Evolutionary conservation across 2,329 filamentous ascomycete genomes (phyloP).

Genomic region (Emericellopsis cladophorae): DNA sequence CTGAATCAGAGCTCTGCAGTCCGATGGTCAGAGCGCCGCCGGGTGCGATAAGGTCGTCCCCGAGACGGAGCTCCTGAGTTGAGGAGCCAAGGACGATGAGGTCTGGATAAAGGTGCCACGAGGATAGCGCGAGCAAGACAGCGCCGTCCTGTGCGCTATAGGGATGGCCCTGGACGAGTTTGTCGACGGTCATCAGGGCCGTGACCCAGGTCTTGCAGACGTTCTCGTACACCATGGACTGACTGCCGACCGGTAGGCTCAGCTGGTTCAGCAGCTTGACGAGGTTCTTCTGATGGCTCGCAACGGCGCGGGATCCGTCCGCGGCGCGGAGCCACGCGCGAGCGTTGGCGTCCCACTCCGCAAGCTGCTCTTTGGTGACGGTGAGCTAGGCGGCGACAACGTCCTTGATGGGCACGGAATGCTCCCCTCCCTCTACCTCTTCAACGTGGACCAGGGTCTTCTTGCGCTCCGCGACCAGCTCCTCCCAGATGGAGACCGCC

Average conservation of each 20-base stretch:
- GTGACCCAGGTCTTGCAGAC: slow-evolving; percentile 1
- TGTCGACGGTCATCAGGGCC: not conserved
- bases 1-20: not conserved
- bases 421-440: not conserved
- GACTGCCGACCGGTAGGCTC: not conserved
- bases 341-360: slow-evolving; percentile 22
- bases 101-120: slow-evolving; percentile 2
- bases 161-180: not conserved
- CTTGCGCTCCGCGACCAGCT: slow-evolving; percentile 10
- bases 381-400: slow-evolving; percentile 5
- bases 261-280: not conserved
- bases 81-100: not conserved
- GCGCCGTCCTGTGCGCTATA: not conserved
- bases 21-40: slow-evolving; percentile 1
- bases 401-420: not conserved
- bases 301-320: slow-evolving; percentile 11
- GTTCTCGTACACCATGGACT: not conserved
- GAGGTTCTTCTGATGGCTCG: not conserved
- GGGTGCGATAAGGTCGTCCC: not conserved
- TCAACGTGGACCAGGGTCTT: slow-evolving; percentile 2
- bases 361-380: slow-evolving; percentile 13
- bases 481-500: slow-evolving; percentile 14
- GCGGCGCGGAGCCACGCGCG: slow-evolving; percentile 22
- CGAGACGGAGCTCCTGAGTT: not conserved
- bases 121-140: not conserved